Evolutionary conservation across 2,329 filamentous ascomycete species (phyloP).

Genomic region (Phialemoniopsis sp.): DNA sequence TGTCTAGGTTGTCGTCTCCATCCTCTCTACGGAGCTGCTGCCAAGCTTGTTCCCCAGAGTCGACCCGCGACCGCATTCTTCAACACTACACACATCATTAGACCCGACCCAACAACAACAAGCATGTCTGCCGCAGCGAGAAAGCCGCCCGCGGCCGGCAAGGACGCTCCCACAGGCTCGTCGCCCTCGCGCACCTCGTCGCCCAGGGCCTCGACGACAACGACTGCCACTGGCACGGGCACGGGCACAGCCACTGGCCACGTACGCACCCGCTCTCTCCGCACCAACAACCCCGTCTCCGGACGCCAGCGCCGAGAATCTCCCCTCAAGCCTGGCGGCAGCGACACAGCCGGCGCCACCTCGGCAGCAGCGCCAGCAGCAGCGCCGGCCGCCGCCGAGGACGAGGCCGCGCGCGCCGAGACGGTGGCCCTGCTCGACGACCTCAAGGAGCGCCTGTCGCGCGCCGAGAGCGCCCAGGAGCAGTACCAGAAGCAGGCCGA

Average conservation of each 20-base stretch:
- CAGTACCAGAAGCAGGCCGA: constrained; percentile 81
- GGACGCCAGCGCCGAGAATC: constrained; percentile 61
- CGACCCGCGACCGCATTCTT: no score
- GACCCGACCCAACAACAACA: constrained; percentile 3
- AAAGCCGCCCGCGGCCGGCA: constrained; percentile 44
- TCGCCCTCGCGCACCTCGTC: constrained; percentile 30
- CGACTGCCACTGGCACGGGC: constrained; percentile 35
- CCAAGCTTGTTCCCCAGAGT: no score
- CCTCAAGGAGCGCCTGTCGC: constrained; percentile 75
- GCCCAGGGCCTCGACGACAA: constrained; percentile 43
- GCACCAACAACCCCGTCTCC: constrained; percentile 63
- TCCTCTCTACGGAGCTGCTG: no score
- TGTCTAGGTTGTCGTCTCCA: no score
- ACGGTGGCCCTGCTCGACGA: constrained; percentile 77
- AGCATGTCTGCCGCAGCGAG: constrained; percentile 45
- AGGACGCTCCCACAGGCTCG: constrained; percentile 29
- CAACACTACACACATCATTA: no score
- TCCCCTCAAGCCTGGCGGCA: constrained; percentile 19
- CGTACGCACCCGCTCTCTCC: constrained; percentile 60
- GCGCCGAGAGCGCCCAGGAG: constrained; percentile 73
- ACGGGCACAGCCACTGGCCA: constrained; percentile 29
- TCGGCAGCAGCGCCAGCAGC: constrained; percentile 28
- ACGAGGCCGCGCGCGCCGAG: constrained; percentile 75
- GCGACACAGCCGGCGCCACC: constrained; percentile 19
- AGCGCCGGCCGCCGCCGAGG: constrained; percentile 38